A percentile compares a stretch with the other conserved stretches of the same genome.
Conservation (phyloP, 345 rosid species). For the Cardiospermum halicacabum region DNA sequence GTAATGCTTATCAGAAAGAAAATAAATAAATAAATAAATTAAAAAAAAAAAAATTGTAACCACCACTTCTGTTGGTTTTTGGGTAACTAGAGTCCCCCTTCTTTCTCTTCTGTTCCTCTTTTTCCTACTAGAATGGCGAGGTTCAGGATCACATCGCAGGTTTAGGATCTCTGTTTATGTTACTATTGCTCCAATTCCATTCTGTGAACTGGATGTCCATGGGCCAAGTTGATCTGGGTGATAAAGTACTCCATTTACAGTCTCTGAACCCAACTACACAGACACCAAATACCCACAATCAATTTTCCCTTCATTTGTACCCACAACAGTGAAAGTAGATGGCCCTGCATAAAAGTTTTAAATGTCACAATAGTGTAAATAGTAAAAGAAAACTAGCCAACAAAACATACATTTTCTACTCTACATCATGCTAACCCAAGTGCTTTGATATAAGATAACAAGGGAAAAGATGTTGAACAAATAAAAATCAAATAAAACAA, state of each 20-base stretch:
- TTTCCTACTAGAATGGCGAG: constrained; percentile 22
- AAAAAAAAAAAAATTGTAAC: constrained; percentile 93
- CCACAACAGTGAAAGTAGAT: constrained; percentile 42
- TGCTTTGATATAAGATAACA: too few species aligned
- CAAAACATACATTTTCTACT: too few species aligned
- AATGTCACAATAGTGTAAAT: not conserved
- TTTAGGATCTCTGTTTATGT: constrained; percentile 22
- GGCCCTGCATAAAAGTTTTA: constrained; percentile 15
- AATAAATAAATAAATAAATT: too few species aligned
- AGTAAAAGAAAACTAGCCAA: too few species aligned
- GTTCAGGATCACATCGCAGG: not conserved
- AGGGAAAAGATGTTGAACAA: not conserved
- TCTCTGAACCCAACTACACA: constrained; percentile 69
- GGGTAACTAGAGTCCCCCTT: constrained; percentile 82
- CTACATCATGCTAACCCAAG: not conserved
- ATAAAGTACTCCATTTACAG: constrained; percentile 76
- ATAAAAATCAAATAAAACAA: constrained; percentile 13
- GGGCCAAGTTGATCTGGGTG: constrained; percentile 45
- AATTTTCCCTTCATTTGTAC: constrained; percentile 82
- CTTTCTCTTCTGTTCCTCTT: constrained; percentile 62
- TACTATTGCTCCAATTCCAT: constrained; percentile 26
- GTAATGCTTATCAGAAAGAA: constrained; percentile 82
- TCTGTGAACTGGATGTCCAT: constrained; percentile 7
- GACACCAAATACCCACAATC: constrained; percentile 85
- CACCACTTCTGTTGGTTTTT: constrained; percentile 90